phyloP scores from a whole-genome alignment of 164 flowering plant genomes.

The Litsea cubeba region DNA sequence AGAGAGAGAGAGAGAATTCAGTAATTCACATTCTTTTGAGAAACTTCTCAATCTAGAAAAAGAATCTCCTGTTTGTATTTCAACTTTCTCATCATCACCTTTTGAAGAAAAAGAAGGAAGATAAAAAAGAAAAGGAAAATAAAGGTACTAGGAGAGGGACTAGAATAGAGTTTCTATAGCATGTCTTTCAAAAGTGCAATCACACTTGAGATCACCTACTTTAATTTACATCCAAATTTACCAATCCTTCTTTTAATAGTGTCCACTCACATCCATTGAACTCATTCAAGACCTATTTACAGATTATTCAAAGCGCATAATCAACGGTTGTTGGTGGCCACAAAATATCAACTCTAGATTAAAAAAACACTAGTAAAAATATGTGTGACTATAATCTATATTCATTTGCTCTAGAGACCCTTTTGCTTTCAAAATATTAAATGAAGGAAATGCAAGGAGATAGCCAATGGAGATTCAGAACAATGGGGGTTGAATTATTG shows the following conservation, averaged over 20 bases:
- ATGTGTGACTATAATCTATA: background rate
- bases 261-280: background rate
- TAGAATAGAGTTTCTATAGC: background rate
- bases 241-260: background rate
- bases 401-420: background rate
- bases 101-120: background rate
- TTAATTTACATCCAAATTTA: background rate
- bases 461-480: background rate
- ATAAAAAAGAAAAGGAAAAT: background rate
- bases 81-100: background rate
- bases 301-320: background rate
- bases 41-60: background rate
- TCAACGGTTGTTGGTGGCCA: too few species aligned
- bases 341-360: too few species aligned
- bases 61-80: background rate
- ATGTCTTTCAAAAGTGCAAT: background rate
- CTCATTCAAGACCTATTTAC: background rate
- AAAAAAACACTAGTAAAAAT: too few species aligned
- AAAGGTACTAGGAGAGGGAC: background rate
- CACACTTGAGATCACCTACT: background rate
- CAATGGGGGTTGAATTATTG: slow-evolving; percentile 5
- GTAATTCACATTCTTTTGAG: background rate
- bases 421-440: background rate
- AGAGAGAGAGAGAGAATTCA: background rate
- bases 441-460: background rate